Evolutionary conservation across 352 stramenopile genomes (phyloP), one percentile per base, ranked within the genome.

Genomic region (Pythium apleroticum): DNA sequence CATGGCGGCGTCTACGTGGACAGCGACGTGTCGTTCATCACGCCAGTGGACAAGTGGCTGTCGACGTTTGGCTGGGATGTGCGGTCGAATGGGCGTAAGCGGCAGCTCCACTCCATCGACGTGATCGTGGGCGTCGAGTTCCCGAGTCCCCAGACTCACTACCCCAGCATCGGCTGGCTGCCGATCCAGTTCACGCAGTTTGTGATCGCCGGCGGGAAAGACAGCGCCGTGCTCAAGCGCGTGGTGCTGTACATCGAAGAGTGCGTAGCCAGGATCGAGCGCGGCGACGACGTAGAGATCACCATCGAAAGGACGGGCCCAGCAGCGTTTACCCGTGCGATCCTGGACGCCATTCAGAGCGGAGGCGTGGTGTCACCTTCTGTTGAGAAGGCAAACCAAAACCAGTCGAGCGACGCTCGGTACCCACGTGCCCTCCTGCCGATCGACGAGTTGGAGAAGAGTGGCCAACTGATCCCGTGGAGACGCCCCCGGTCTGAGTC

Each of bases 151-250:
- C 59, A 65, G 28, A 54, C 35, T 1, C 22, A 57, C n/a, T 65
- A 65, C 39, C 37, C 37, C 6, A 33, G 12, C 12, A 61, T 41
- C 0, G 60, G 60, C 3, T 61, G 52, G 60, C 31, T 67, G 10
- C 60, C 60, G 0, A 22, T 67, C 19, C 60, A 67, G 60, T 57
- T 67, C 28, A 61, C 52, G 1, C 60, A 67, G 52, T 67, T 67
- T 57, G 60, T 60, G 27, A 61, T 67, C 43, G 60, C 60, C 3
- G 52, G 39, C 22, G 37, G 39, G 19, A 56, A 43, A n/a, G 19
- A 37, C 12, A 61, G 52, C 10, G 1, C 17, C 10, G 20, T 57
- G 30, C 8, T 67, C 2, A 28, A 12, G 28, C 22, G 6, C 1
- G 56, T 67, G 24, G 28, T 67, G 4, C 39, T 61, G 25, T 41